Conservation (phyloP, 2,329 filamentous ascomycete species). For the Pyrenophora tritici-repentis region DNA sequence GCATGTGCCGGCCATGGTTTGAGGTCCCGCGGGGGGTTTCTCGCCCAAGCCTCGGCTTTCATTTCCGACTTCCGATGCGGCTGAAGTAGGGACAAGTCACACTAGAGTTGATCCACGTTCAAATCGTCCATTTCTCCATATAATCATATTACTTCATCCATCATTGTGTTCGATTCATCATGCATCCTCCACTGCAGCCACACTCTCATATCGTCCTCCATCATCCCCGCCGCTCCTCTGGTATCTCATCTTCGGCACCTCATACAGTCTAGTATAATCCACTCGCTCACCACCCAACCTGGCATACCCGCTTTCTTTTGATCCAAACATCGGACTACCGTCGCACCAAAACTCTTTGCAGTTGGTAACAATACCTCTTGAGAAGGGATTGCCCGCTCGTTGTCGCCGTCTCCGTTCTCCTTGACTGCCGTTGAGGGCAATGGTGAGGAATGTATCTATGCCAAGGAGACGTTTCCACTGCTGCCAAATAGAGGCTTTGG, state of each 20-base stretch:
- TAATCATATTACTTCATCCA: constrained; percentile 6
- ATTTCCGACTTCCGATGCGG: constrained; percentile 11
- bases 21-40: constrained; percentile 25
- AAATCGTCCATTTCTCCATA: background rate
- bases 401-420: constrained; percentile 46
- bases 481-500: constrained; percentile 70
- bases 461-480: constrained; percentile 86
- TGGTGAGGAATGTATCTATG: constrained; percentile 91
- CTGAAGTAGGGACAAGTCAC: background rate
- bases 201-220: constrained; percentile 63
- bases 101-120: background rate
- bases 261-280: constrained; percentile 89
- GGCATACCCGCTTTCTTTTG: constrained; percentile 73
- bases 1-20: constrained; percentile 22
- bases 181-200: constrained; percentile 47
- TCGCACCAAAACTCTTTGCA: constrained; percentile 98
- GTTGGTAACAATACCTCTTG: constrained; percentile 79
- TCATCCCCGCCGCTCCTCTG: constrained; percentile 41
- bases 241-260: constrained; percentile 74
- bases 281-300: constrained; percentile 77
- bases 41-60: constrained; percentile 26
- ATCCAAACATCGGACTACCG: constrained; percentile 77
- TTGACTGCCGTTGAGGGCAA: constrained; percentile 74
- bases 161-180: constrained; percentile 9
- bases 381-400: constrained; percentile 78